Evolutionary conservation across 2,329 filamentous ascomycete genomes (phyloP).

Genomic region (Exophiala bonariae): DNA sequence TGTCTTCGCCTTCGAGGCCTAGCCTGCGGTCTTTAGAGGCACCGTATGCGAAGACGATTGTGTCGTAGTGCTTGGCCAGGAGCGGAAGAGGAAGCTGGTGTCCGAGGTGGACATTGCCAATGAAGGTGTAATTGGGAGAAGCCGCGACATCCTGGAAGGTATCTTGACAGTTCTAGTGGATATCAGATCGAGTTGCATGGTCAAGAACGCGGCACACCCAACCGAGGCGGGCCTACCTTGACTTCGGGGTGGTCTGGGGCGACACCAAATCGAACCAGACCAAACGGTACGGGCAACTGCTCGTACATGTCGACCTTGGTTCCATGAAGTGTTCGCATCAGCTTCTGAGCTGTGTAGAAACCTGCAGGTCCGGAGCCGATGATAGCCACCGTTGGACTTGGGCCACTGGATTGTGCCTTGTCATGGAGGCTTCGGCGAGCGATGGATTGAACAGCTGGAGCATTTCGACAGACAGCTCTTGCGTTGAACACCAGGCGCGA

Average conservation of each 20-base stretch:
- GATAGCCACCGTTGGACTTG: constrained; percentile 76
- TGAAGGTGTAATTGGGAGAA: constrained; percentile 80
- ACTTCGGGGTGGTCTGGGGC: constrained; percentile 99
- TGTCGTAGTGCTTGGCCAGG: constrained; percentile 83
- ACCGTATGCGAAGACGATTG: constrained; percentile 88
- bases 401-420: constrained; percentile 31
- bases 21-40: constrained; percentile 80
- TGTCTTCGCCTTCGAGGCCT: constrained; percentile 74
- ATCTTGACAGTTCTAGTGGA: constrained; percentile 80
- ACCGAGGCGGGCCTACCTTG: constrained; percentile 62
- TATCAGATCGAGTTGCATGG: not conserved
- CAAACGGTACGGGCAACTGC: constrained; percentile 86
- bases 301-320: constrained; percentile 94
- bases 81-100: constrained; percentile 64
- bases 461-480: not conserved
- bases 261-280: constrained; percentile 88
- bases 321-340: constrained; percentile 72
- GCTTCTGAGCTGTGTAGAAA: constrained; percentile 87
- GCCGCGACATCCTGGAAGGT: constrained; percentile 87
- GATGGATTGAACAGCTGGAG: not conserved
- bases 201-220: not conserved
- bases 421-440: constrained; percentile 1
- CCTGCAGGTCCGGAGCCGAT: constrained; percentile 93
- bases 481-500: not conserved
- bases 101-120: constrained; percentile 85